Evolutionary conservation across 2,329 filamentous ascomycete genomes (phyloP), one percentile per base, ranked within the genome.

Genomic region (Monosporascus ibericus): DNA sequence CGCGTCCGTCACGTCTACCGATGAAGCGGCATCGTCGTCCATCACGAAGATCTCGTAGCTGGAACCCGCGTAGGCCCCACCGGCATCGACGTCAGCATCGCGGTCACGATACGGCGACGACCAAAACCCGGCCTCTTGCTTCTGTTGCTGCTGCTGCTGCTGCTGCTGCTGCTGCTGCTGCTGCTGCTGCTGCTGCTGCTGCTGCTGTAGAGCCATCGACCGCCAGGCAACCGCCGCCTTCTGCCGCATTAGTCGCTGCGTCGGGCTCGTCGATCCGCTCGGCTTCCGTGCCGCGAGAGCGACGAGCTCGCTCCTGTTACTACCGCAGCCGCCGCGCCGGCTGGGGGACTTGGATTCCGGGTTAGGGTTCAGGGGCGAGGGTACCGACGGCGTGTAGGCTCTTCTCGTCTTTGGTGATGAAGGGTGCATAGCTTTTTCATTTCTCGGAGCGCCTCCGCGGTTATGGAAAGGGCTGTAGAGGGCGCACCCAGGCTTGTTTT

Each of bases 161-260:
- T 58, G 27, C 42, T 58, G 62, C 39, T 42, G 8, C 39, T 24
- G 39, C 39, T 42, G 24, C 24, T 25, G n/a, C 7, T 42, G n/a
- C 39, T 42, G 8, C 39, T 24, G 39, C 39, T 42, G 24, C 24
- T 25, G n/a, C 7, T 42, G n/a, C 18, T 42, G 18, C 1, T 20
- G 18, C 61, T 58, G 27, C 42, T 58, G 62, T 42, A 68, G 56
- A 15, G 65, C 62, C 58, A 70, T 65, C 34, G 66, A 68, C 18
- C 62, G 66, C 71, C 72, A 74, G 6, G 72, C 73, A 50, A 65
- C 63, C 5, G 69, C 71, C 1, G 72, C 74, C 56, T 75, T 75
- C 52, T 69, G 64, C 27, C 74, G 66, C 52, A 76, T 67, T 18
- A 76, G 59, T 30, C 63, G 64, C 57, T 75, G 65, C 1, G 71